Evolutionary conservation across 768 basidiomycete genomes (phyloP), one percentile per base, ranked within the genome.

Genomic region (Leccinum pellstonianum): DNA sequence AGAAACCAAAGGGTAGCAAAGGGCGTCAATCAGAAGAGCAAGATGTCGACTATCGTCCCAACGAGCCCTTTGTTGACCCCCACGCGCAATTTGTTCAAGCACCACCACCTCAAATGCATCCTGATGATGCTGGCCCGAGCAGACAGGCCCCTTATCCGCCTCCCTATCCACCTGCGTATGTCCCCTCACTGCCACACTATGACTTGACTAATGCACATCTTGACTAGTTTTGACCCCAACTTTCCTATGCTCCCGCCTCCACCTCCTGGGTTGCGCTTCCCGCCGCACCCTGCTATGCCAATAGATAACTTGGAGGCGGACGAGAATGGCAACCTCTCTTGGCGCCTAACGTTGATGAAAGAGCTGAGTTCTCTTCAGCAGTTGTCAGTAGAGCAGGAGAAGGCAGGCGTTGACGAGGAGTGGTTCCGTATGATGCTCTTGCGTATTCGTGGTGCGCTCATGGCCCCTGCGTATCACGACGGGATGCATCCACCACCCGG

Each of bases 391-490:
- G 88, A 93, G 66, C 91, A 93, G 68, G 90, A 93, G 70, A 92
- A 91, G 74, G 84, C 85, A 19, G 88, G 87, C 31, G 87, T 82
- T 3, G 90, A 90, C 54, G 85, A 84, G 49, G 91, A 93, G 62
- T 94, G 91, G 91, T 94, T 86, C 66, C 78, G 87, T 62, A 87
- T 90, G 83, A 93, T 93, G 90, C 69, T 92, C 9, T 80, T 90
- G 68, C 84, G 89, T n/a, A 85, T 93, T 47, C 80, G 91, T 56
- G 81, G 80, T 48, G 87, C 87, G 17, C 77, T 92, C 62, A 84
- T 91, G 83, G 83, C 77, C 4, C 72, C 75, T 54, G 71, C 76
- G 1, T 73, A 73, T 33, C 72, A 63, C 46, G 75, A 77, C 33
- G 77, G 72, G 19, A 72, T 76, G 72, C 77, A 71, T 52, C 74